phyloP scores from a whole-genome alignment of 1,139 yeast species.

The Hanseniaspora uvarum region DNA sequence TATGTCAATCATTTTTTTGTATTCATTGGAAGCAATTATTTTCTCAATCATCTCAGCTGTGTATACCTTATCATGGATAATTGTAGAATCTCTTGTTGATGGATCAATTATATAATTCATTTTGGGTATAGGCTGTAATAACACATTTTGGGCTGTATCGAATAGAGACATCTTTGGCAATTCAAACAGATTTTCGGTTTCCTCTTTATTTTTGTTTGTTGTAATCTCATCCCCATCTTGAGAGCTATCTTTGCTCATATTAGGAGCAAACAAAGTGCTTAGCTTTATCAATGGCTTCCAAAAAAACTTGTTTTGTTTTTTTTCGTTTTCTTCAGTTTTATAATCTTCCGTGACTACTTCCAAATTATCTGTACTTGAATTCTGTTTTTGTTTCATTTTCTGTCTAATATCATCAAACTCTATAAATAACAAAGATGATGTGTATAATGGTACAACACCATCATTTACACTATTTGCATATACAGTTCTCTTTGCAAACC shows the following conservation, averaged over 20 bases:
- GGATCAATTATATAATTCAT: slow-evolving; percentile 59
- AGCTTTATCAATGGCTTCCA: slow-evolving; percentile 29
- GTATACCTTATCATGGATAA: slow-evolving; percentile 76
- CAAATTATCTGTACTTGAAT: slow-evolving; percentile 41
- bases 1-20: neutral
- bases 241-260: neutral
- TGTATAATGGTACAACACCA: slow-evolving; percentile 87
- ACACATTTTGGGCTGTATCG: slow-evolving; percentile 69
- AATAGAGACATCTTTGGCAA: slow-evolving; percentile 66
- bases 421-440: slow-evolving; percentile 68
- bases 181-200: slow-evolving; percentile 19
- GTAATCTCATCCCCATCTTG: neutral
- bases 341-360: slow-evolving; percentile 42
- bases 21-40: slow-evolving; percentile 17
- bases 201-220: neutral
- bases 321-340: slow-evolving; percentile 37
- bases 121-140: slow-evolving; percentile 83
- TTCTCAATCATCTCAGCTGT: slow-evolving; percentile 55
- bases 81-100: slow-evolving; percentile 38
- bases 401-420: slow-evolving; percentile 61
- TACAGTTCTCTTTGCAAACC: slow-evolving; percentile 48
- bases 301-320: slow-evolving; percentile 19
- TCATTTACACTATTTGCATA: slow-evolving; percentile 43
- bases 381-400: slow-evolving; percentile 63
- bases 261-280: slow-evolving; percentile 28